A percentile compares a stretch with the other conserved stretches of the same genome.
These are phyloP conservation scores for Mycena haematopus DNA, from an alignment of 768 basidiomycete genomes.

Conservation along the genomic window DNA sequence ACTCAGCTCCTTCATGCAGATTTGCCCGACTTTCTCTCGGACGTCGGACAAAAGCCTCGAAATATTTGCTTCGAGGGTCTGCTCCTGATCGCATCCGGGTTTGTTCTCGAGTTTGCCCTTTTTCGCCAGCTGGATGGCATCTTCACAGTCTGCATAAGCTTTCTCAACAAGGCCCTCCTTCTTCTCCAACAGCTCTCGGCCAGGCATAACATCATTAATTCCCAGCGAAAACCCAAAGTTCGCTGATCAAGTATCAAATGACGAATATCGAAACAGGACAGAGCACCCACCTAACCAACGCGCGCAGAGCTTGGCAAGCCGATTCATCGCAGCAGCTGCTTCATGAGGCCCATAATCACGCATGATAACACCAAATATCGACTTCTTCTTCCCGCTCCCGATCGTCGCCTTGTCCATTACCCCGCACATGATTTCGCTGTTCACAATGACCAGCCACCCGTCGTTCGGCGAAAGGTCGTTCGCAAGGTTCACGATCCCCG, in stretches of 20 bases:
- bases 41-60: slow-evolving; percentile 94
- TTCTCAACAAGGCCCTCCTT: slow-evolving; percentile 88
- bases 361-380: slow-evolving; percentile 97
- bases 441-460: slow-evolving; percentile 95
- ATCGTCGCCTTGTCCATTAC: slow-evolving; percentile 99
- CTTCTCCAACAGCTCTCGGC: slow-evolving; percentile 75
- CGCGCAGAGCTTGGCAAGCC: slow-evolving; percentile 93
- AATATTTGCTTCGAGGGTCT: slow-evolving; percentile 96
- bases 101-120: slow-evolving; percentile 94
- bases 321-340: slow-evolving; percentile 94
- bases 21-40: slow-evolving; percentile 94
- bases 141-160: slow-evolving; percentile 88
- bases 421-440: slow-evolving; percentile 99
- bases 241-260: slow-evolving; percentile 56
- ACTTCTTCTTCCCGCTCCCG: slow-evolving; percentile 99
- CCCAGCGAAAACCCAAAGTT: slow-evolving; percentile 98
- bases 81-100: slow-evolving; percentile 96
- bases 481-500: slow-evolving; percentile 63
- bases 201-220: slow-evolving; percentile 98
- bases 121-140: slow-evolving; percentile 88
- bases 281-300: slow-evolving; percentile 79
- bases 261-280: background rate
- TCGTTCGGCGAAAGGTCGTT: slow-evolving; percentile 95
- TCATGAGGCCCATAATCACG: slow-evolving; percentile 96
- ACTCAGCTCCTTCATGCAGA: slow-evolving; percentile 98